Base-by-base conservation (phyloP, 179 eudicot genomes). In the Camellia oleifera region DNA sequence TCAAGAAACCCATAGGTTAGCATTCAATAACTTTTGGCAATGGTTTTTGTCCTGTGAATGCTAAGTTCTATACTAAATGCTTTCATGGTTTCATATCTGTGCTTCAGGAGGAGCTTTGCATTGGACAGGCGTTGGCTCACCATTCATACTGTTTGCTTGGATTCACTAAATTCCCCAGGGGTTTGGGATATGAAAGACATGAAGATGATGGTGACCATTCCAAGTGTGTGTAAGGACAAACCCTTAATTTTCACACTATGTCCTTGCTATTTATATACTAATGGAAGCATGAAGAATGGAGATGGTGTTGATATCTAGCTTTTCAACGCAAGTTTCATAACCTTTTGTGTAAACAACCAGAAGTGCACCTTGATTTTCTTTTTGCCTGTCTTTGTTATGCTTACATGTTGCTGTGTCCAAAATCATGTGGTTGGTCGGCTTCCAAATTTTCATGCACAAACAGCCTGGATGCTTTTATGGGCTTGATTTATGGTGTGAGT, bases 91-190 rank as follows among this genome's bases (percentile, higher is more conserved):
- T 76, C 45, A 3, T 14, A 20, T 54, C 60, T 82, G 57, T 82
- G 76, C 44, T 80, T 64, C 74, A 74, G 90, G 85, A 82, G 83
- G 83, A 89, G 88, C 83, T 84, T 80, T 68, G 84, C 82, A 52
- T 64, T 81, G 75, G 87, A 87, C 77, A 80, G 72, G 65, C 89
- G 87, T 75, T 89, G 92, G 92, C 71, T 81, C 81, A 86, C 88
- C 75, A 86, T 88, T 82, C 85, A 89, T 78, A 89, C 85, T 44
- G 90, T 89, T 13, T 89, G 90, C 52, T 81, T 84, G 83, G 92
- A 89, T 83, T 79, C 71, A 26, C 81, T 82, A 50, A 78, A 81
- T 78, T 81, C 92, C 45, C 90, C 92, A 42, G 87, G 69, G 32
- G 78, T 80, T 53, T 82, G 77, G 78, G 84, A 78, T 26, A 54